These are phyloP conservation scores for Paramecium octaurelia DNA, from an alignment of 73 alveolate genomes.

Conservation along the genomic window DNA sequence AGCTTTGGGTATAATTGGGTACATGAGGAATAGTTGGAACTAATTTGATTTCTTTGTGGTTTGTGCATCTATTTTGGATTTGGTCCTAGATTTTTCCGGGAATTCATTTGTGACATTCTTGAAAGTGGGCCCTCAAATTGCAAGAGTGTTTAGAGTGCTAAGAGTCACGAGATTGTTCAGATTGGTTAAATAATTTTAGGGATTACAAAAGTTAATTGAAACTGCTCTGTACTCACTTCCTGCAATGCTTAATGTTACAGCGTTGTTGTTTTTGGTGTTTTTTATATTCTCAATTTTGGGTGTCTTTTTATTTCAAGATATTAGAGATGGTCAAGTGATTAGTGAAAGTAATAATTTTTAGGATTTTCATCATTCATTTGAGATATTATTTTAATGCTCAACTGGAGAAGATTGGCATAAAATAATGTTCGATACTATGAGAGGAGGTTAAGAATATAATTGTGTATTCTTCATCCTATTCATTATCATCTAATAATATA, in stretches of 20 bases:
- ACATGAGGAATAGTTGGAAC: constrained; percentile 86
- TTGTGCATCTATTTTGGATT: constrained; percentile 71
- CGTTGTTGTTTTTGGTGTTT: constrained; percentile 69
- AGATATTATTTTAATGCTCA: constrained; percentile 50
- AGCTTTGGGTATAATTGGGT: constrained; percentile 77
- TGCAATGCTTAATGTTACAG: constrained; percentile 82
- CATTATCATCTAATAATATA: constrained; percentile 54
- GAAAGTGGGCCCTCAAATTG: not conserved
- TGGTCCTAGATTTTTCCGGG: constrained; percentile 60
- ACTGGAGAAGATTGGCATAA: constrained; percentile 93
- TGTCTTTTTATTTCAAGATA: not conserved
- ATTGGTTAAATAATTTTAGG: constrained; percentile 12
- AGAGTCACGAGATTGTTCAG: constrained; percentile 43
- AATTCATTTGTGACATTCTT: constrained; percentile 47
- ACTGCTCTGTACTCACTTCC: constrained; percentile 52
- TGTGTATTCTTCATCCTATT: not conserved
- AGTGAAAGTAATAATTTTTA: not conserved
- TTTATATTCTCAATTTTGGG: not conserved
- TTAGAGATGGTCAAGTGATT: not conserved
- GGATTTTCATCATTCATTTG: constrained; percentile 53
- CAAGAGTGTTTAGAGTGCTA: constrained; percentile 11
- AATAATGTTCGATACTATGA: constrained; percentile 81
- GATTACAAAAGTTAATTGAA: not conserved
- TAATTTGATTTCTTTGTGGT: constrained; percentile 91
- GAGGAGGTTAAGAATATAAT: not conserved